Evolutionary conservation across 805 yeast genomes (phyloP).

Genomic region (Yueomyces sp.): DNA sequence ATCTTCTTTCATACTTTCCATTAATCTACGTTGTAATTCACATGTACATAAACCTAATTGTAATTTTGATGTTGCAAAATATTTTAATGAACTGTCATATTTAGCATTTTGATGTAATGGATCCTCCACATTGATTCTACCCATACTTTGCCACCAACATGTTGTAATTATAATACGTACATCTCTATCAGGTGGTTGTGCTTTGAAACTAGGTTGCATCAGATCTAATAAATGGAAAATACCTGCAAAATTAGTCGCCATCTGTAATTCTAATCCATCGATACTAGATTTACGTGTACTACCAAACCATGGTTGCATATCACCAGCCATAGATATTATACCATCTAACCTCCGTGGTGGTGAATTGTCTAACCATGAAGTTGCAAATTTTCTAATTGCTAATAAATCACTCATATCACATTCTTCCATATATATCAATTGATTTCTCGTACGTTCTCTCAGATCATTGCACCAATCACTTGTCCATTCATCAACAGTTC

Average conservation of each 20-base stretch:
- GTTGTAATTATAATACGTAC: conserved; percentile 70
- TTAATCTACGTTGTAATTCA: conserved; percentile 60
- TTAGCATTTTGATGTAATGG: conserved; percentile 46
- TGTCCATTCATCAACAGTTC: conserved; percentile 62
- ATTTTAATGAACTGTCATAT: conserved; percentile 59
- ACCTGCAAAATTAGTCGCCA: conserved; percentile 69
- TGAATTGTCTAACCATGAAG: conserved; percentile 81
- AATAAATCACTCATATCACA: conserved; percentile 67
- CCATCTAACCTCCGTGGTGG: conserved; percentile 91
- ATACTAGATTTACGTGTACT: conserved; percentile 41
- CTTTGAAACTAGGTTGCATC: conserved; percentile 68
- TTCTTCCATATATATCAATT: conserved; percentile 77
- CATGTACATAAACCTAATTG: conserved; percentile 61
- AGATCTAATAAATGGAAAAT: conserved; percentile 72
- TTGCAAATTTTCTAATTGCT: conserved; percentile 79
- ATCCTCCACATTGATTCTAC: conserved; percentile 46
- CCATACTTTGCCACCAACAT: conserved; percentile 69
- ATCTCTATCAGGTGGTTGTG: conserved; percentile 91
- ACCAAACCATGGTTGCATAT: conserved; percentile 53
- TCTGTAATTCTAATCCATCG: conserved; percentile 82
- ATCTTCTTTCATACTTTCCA: conserved; percentile 51
- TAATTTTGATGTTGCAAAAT: conserved; percentile 73
- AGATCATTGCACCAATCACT: conserved; percentile 69
- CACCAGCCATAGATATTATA: conserved; percentile 77
- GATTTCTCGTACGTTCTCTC: conserved; percentile 55